Conservation (phyloP, 139 green algal species). For the Closterium sp. region DNA sequence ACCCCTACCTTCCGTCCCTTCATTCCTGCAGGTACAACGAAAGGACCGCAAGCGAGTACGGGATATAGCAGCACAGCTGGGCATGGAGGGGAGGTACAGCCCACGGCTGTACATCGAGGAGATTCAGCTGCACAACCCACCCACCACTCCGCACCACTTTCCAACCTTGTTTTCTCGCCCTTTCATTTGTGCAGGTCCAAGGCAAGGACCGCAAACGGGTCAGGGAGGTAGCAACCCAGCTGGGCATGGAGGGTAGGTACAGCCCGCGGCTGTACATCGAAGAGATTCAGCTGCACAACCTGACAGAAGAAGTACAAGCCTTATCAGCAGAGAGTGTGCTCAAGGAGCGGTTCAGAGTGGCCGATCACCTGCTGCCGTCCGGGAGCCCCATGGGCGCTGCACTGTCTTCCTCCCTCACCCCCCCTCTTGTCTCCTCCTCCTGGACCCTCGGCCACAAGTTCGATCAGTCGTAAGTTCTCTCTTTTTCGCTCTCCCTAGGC, state of each 20-base stretch:
- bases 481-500: too few species aligned
- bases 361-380: neutral
- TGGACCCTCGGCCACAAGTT: neutral
- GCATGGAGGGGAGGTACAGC: slow-evolving; percentile 82
- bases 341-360: neutral
- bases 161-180: neutral
- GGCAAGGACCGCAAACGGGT: slow-evolving; percentile 74
- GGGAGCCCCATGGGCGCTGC: neutral
- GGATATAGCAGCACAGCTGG: slow-evolving; percentile 64
- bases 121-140: slow-evolving; percentile 58
- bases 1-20: too few species aligned
- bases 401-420: neutral
- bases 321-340: neutral
- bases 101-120: slow-evolving; percentile 92
- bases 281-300: slow-evolving; percentile 67
- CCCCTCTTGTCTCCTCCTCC: too few species aligned
- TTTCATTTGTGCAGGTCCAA: slow-evolving; percentile 62
- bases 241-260: slow-evolving; percentile 74
- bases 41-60: neutral
- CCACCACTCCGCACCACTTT: too few species aligned
- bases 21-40: neutral
- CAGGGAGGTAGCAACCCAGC: slow-evolving; percentile 57
- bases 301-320: slow-evolving; percentile 47
- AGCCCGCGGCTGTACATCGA: slow-evolving; percentile 91
- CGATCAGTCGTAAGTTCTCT: neutral